Evolutionary conservation across 768 basidiomycete genomes (phyloP).

Genomic region (Hirschioporus abietinus): DNA sequence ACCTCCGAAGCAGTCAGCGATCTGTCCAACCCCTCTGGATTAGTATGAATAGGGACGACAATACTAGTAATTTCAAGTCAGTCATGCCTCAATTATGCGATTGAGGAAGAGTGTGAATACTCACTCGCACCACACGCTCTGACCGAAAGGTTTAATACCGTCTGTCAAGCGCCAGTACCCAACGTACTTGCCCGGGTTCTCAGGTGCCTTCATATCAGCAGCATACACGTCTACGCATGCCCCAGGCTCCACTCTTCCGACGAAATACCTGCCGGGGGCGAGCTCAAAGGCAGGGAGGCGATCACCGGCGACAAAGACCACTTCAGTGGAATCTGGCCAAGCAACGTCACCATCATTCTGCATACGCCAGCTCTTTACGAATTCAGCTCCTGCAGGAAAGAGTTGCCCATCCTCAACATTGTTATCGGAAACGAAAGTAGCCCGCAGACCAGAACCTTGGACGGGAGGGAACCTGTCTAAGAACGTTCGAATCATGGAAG

Average conservation of each 20-base stretch:
- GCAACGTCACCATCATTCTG: slow-evolving; percentile 53
- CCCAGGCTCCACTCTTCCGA: slow-evolving; percentile 56
- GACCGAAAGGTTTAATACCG: slow-evolving; percentile 55
- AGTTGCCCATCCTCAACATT: slow-evolving; percentile 71
- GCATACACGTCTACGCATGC: slow-evolving; percentile 61
- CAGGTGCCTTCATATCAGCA: slow-evolving; percentile 77
- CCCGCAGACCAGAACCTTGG: slow-evolving; percentile 31
- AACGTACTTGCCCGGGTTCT: slow-evolving; percentile 63
- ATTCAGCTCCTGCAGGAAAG: slow-evolving; percentile 81
- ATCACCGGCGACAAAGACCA: slow-evolving; percentile 70
- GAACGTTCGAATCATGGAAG: neutral
- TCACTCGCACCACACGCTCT: slow-evolving; percentile 77
- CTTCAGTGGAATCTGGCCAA: slow-evolving; percentile 66
- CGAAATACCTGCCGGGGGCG: slow-evolving; percentile 29
- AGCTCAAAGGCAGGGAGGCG: slow-evolving; percentile 37
- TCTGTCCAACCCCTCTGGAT: slow-evolving; percentile 23
- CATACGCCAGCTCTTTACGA: slow-evolving; percentile 80
- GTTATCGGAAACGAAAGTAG: slow-evolving; percentile 57
- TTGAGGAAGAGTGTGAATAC: slow-evolving; percentile 21
- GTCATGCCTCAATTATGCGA: neutral
- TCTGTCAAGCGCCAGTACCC: slow-evolving; percentile 74
- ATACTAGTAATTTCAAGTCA: slow-evolving; percentile 37
- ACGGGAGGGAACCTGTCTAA: slow-evolving; percentile 2
- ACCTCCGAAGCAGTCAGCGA: slow-evolving; percentile 66
- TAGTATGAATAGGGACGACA: slow-evolving; percentile 52